Conservation (phyloP, 106 monocot species). For the Cymbidium sinense region DNA sequence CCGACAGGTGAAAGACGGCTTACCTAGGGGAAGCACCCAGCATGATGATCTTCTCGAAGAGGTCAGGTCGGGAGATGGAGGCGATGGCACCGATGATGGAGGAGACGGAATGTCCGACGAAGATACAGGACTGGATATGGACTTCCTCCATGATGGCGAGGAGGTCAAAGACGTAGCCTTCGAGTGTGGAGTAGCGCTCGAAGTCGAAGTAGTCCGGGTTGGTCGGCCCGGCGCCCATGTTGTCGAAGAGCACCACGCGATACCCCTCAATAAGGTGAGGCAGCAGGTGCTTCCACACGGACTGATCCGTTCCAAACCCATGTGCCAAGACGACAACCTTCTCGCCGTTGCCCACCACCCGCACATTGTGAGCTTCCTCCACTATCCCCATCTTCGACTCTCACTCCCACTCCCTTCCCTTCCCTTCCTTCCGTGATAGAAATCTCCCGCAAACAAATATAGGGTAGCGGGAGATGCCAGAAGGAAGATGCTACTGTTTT, state of each 20-base stretch:
- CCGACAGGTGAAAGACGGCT: background rate
- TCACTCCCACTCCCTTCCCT: background rate
- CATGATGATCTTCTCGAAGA: conserved; percentile 88
- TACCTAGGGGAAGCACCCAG: conserved; percentile 84
- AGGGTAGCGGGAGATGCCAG: background rate
- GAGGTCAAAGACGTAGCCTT: conserved; percentile 86
- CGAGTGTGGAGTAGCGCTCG: conserved; percentile 76
- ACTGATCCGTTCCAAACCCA: conserved; percentile 99
- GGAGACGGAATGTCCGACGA: conserved; percentile 94
- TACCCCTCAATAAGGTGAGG: conserved; percentile 73
- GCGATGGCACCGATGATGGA: conserved; percentile 72
- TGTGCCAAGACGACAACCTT: conserved; percentile 83
- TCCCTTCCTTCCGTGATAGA: background rate
- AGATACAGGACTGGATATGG: conserved; percentile 48
- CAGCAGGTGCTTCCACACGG: conserved; percentile 96
- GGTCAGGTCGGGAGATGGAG: conserved; percentile 82
- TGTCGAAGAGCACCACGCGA: conserved; percentile 88
- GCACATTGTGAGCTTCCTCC: conserved; percentile 88
- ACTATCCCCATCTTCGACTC: conserved; percentile 19
- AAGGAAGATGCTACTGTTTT: background rate
- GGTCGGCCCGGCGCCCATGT: conserved; percentile 94
- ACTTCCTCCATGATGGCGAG: conserved; percentile 82
- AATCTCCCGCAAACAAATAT: background rate
- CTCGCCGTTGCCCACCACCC: conserved; percentile 54
- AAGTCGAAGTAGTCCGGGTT: conserved; percentile 99